Base-by-base conservation (phyloP, 1,284 basidiomycete species). In the Mixia osmundae region DNA sequence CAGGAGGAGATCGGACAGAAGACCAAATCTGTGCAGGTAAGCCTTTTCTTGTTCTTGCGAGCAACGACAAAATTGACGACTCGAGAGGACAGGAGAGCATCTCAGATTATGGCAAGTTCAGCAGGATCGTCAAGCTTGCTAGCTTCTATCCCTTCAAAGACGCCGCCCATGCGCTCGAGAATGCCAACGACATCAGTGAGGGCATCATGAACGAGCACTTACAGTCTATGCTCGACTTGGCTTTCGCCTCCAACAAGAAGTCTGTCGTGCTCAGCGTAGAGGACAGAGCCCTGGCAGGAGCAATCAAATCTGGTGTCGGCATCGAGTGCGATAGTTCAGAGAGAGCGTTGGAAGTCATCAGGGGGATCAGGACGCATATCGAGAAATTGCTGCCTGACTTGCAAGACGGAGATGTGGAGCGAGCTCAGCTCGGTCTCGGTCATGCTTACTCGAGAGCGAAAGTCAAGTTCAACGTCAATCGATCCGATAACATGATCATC, bases 401-500 rank as follows among this genome's bases (percentile, higher is more conserved):
- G 52, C 72, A 87, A 52, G 67, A 69, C 38, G 78, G 76, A 47
- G 91, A 97, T 65, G 66, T 95, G 44, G 69, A 65, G 41, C 80
- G 87, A 54, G 83, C 91, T 11, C 85, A 91, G 56, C 76, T 99
- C 47, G 89, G 89, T 58, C 69, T 97, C 33, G 89, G 89, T 34
- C 89, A 99, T 67, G 82, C 80, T 15, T 95, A 91, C 66, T 95
- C 85, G 22, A 76, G 89, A 48, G 78, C 87, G 41, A 97, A 97
- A 59, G 77, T 97, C 50, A 94, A 94, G 63, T 97, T 97, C 72
- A 97, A 97, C 65, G 89, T 95, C 49, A 95, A 97, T 69, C 70
- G 89, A 47, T 75, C 82, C 45, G 89, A 99, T 65, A 99, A 97
- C 66, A 99, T 99, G 89, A 97, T 99, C 63, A 97, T 97, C 54